Evolutionary conservation across 2,329 filamentous ascomycete genomes (phyloP), one percentile per base, ranked within the genome.

Genomic region (Hyphodiscus sp.): DNA sequence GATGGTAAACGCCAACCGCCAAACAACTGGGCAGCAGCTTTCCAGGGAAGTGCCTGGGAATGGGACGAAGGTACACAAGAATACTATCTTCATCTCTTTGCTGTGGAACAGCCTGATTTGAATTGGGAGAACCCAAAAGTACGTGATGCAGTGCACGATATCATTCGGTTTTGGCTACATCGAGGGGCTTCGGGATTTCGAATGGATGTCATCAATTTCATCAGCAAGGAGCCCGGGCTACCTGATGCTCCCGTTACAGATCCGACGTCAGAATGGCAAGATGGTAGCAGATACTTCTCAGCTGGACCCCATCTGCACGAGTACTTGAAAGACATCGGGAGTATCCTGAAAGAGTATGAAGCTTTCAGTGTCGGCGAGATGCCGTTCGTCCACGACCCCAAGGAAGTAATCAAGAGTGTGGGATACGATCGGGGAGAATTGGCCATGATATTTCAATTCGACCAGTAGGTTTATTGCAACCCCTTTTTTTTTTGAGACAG

Each of bases 371-470:
- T 80, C 4, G 78, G 78, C 9, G 78, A 81, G 61, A 58, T 75
- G 73, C 20, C 73, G 62, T 20, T 71, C 70, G 53, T 75, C 1
- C 70, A 69, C 3, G 74, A 74, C 47, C 70, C 71, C 8, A 67
- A 76, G 7, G 76, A 80, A 53, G 73, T 81, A 1, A 62, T 82
- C 6, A 71, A 72, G 15, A 75, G 74, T 7, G 82, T 87, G 2
- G 74, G 74, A 2, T 76, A 74, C 20, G 76, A 80, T 49, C 74
- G 78, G 16, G 74, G 76, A 30, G 82, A 87, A 63, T 69, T 88
- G 45, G 83, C 79, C 65, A 88, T 88, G 83, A 83, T 88, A 38
- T 88, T 89, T 69, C 81, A 86, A 61, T 89, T 89, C 64, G 84
- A 87, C 53, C 72, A 81, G 76, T 78, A 61, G 62, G 73, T 65